Percentiles rank a stretch among this genome's conserved stretches.
phyloP scores from a whole-genome alignment of 371 early-diverging fungal species.

The Mucor circinelloides region DNA sequence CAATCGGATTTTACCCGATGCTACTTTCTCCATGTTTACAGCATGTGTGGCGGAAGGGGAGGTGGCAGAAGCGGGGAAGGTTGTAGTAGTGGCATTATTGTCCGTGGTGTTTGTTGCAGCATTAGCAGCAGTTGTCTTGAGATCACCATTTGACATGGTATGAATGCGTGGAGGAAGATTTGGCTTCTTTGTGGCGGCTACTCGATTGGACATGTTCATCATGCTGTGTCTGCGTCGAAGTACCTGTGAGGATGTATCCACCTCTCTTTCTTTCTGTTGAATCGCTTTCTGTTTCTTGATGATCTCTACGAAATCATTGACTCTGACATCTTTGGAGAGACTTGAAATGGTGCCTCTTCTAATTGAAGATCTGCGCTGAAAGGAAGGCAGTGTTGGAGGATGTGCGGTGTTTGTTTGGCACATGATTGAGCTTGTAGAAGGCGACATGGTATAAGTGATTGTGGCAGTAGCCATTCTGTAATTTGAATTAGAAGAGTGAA shows the following conservation, averaged over 20 bases:
- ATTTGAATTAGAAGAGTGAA: neutral
- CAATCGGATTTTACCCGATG: constrained; percentile 19
- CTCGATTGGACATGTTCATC: constrained; percentile 7
- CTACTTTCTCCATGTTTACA: neutral
- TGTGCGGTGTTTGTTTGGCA: neutral
- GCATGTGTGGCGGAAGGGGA: neutral
- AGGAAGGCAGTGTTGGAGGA: neutral
- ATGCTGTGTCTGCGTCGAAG: constrained; percentile 25
- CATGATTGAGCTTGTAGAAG: constrained; percentile 1
- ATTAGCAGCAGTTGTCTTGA: neutral
- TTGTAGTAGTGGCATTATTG: neutral
- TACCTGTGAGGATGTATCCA: neutral
- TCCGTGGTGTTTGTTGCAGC: neutral
- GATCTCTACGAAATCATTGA: constrained; percentile 12
- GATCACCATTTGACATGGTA: constrained; percentile 14
- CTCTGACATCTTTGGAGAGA: constrained; percentile 23
- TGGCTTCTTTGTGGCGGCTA: neutral
- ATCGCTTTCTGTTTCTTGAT: constrained; percentile 10
- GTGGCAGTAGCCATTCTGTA: constrained; percentile 1
- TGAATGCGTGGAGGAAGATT: constrained; percentile 7
- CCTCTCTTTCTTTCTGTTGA: constrained; percentile 5
- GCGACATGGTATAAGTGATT: neutral
- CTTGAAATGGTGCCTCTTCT: constrained; percentile 26
- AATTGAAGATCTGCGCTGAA: constrained; percentile 20
- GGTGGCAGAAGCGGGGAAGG: neutral